Evolutionary conservation across 768 basidiomycete species (phyloP), one percentile per base, ranked within the genome.

Genomic region (Macrolepiota fuliginosa): DNA sequence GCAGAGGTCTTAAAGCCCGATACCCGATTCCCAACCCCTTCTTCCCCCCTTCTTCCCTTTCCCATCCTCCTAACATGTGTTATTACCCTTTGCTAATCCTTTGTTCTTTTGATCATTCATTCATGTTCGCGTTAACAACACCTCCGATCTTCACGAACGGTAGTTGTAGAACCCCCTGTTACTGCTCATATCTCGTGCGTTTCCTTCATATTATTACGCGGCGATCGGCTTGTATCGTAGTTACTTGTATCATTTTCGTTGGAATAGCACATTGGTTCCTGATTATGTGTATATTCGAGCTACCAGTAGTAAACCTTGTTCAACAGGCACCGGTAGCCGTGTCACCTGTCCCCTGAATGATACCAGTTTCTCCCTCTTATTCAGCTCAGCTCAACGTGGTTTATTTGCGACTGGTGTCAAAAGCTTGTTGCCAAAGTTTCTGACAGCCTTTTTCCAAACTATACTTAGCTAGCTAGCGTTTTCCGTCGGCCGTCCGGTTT

Each of bases 171-270:
- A 27, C 10, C 13, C 47, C 24, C 50, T 32, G 36, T 29, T 47
- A 19, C 45, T 47, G 15, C 27, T 35, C 51, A 24, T 39, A 24
- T 54, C 54, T n/a, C 29, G 24, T 61, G 36, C 25, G 32, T 7
- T 37, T 19, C 22, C 17, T 10, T 25, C 46, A 10, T 17, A 25
- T 22, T 54, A 2, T 45, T n/a, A 25, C 46, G 29, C 46, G 39
- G 42, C 47, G 37, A 49, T 36, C 45, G 22, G 37, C 24, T 15
- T 62, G 60, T 62, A 62, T 55, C 53, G 52, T 62, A 62, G 60
- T 49, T 47, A 54, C 54, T 6, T 37, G 42, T 55, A 55, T 62
- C 42, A 62, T 27, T 39, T 36, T 45, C 60, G 5, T 29, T 25
- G 36, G 24, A 50, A 49, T n/a, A 37, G 46, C 37, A 22, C 47